Conservation (phyloP, 2,329 filamentous ascomycete species). For the Ceratocystis smalleyi region DNA sequence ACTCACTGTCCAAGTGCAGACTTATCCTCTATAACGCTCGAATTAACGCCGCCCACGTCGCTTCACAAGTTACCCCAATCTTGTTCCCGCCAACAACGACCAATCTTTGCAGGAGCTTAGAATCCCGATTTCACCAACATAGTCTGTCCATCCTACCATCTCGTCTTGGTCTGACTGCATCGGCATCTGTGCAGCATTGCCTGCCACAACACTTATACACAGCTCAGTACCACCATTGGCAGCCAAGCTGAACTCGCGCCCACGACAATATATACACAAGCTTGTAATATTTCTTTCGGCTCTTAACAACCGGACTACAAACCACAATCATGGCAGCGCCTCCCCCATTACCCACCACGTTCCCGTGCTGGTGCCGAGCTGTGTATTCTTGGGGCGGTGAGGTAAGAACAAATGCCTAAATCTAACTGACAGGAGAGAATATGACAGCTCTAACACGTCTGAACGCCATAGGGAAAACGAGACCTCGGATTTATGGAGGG, state of each 20-base stretch:
- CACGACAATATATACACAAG: conserved; percentile 1
- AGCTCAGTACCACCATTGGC: conserved; percentile 1
- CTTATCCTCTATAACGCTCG: no score
- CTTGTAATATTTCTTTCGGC: background rate
- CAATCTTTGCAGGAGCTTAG: no score
- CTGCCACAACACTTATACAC: background rate
- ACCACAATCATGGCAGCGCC: conserved; percentile 36
- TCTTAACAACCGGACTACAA: background rate
- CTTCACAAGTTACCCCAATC: no score
- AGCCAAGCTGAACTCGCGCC: background rate
- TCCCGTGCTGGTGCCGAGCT: conserved; percentile 83
- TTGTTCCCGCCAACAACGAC: no score
- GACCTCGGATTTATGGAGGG: conserved; percentile 96
- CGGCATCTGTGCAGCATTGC: background rate
- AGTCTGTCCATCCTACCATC: background rate
- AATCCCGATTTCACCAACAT: no score
- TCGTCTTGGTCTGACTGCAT: background rate
- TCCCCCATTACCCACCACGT: conserved; percentile 53
- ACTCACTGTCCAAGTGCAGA: background rate
- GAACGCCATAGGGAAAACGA: conserved; percentile 53
- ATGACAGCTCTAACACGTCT: conserved; percentile 5
- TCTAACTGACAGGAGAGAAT: background rate
- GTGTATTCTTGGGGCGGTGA: conserved; percentile 92
- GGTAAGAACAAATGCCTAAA: conserved; percentile 26
- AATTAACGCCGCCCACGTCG: no score